Percentiles rank a stretch among this genome's conserved stretches.
Conservation (phyloP, 768 basidiomycete species). For the Amanita pseudoporphyria region DNA sequence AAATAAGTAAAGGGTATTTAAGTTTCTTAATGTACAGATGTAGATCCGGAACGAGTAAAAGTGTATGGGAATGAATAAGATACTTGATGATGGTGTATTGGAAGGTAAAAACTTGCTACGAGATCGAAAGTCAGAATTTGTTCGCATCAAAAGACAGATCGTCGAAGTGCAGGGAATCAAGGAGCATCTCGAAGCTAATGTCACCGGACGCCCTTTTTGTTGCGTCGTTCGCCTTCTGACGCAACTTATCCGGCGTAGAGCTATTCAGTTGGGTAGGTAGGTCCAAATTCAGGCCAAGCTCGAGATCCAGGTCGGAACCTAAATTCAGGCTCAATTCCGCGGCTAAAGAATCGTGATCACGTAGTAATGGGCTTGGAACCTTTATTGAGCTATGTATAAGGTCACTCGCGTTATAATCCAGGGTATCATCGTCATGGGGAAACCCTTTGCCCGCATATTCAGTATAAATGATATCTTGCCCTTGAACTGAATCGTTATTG, state of each 20-base stretch:
- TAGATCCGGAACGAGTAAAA: neutral
- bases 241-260: too few species aligned
- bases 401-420: neutral
- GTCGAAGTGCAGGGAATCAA: slow-evolving; percentile 67
- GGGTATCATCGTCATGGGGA: neutral
- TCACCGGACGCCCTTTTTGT: slow-evolving; percentile 16
- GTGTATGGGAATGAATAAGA: neutral
- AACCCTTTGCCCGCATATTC: neutral
- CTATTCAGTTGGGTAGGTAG: neutral
- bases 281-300: slow-evolving; percentile 13
- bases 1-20: too few species aligned
- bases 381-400: neutral
- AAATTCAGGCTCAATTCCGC: slow-evolving; percentile 6
- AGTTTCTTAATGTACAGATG: neutral
- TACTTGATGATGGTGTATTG: too few species aligned
- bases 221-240: neutral
- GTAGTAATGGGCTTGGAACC: neutral
- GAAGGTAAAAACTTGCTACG: neutral
- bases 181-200: slow-evolving; percentile 50
- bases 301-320: slow-evolving; percentile 15
- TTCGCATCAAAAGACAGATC: slow-evolving; percentile 45
- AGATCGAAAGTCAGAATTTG: neutral
- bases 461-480: neutral
- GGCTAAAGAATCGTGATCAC: neutral
- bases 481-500: neutral